Evolutionary conservation across 2,329 filamentous ascomycete genomes (phyloP), one percentile per base, ranked within the genome.

Genomic region (Arthrobotrys sphaeroides): DNA sequence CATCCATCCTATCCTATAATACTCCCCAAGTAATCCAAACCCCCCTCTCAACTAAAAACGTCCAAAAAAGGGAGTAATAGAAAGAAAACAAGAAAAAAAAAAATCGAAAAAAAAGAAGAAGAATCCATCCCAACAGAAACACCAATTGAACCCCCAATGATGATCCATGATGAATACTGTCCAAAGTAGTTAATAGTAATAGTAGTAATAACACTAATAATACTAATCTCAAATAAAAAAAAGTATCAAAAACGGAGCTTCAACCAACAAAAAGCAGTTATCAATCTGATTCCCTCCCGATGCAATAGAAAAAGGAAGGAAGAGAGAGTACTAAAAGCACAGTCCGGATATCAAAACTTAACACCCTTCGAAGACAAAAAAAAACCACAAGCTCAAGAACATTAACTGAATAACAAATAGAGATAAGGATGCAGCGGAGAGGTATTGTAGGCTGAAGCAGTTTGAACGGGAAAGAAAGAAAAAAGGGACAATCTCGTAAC

Each of bases 381-480:
- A 24, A 61, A 10, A 1, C n/a, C n/a, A n/a, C 12, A 26, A 57
- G 40, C 40, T 43, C 26, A 55, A 36, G 24, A 24, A 55, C 51
- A 12, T 33, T 16, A 18, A 13, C n/a, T 2, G 2, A 53, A 53
- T 22, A 53, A 16, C n/a, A 47, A n/a, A 16, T 43, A 45, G 42
- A 64, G 40, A 47, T 64, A 68, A 74, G 62, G 70, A 68, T 62
- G 70, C 70, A 74, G 70, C 70, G 70, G 70, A 74, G 70, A 74
- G 70, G 70, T 74, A 74, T 55, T 74, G 65, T 57, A 53, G 20
- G 13, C 45, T 40, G 55, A n/a, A 53, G 28, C 57, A 18, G 36
- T 68, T 20, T 13, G 10, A 42, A 47, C 22, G 10, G 20, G 16
- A 59, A 67, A 47, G 18, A 28, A 40, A 24, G 12, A 53, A 45